Evolutionary conservation across 2,329 filamentous ascomycete species (phyloP), one percentile per base, ranked within the genome.

Genomic region (Biscogniauxia sp.): DNA sequence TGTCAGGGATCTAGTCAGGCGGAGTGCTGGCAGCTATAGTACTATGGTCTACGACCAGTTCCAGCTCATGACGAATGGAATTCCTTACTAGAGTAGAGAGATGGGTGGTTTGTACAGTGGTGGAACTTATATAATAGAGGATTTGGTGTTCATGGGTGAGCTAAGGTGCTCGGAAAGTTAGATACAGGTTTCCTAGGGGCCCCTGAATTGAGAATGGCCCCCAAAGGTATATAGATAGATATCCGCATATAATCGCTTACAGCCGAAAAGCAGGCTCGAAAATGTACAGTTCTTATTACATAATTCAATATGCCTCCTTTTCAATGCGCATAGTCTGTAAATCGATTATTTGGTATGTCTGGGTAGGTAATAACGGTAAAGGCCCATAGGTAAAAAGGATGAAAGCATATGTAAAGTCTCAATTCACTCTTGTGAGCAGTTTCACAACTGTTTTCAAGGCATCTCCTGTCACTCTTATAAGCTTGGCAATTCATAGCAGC

Each of bases 1-100:
- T 70, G 96, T 99, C 87, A 87, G 89, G 68, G 91, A 91, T 58
- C 80, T 98, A 70, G 90, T 97, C 72, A 89, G 88, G 80, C 96
- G 90, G 83, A 97, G 93, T 74, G 91, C 95, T 72, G 86, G 88
- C 61, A 97, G 91, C 78, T 91, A 95, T 74, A 93, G 90, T 59
- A 99, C 95, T 1, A 93, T 92, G 66, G 90, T 94, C 54, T 99
- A 99, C 75, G 96, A 99, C 78, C 92, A 97, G 76, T 99, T 97
- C 82, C 95, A 99, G 81, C 80, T 97, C 71, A 80, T 97, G 77
- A 98, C 95, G 32, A 98, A 99, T 73, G 95, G 94, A 6, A 99
- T 99, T 75, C 95, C 95, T 37, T 98, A 96, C 73, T 97, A 83
- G 25, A 28, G n/a, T 45, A 41, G 53, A 41, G 1, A 54, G 23